A percentile compares a stretch with the other conserved stretches of the same genome.
These are phyloP conservation scores for Venturia asperata DNA, from an alignment of 2,329 filamentous ascomycete species.

Conservation along the genomic window DNA sequence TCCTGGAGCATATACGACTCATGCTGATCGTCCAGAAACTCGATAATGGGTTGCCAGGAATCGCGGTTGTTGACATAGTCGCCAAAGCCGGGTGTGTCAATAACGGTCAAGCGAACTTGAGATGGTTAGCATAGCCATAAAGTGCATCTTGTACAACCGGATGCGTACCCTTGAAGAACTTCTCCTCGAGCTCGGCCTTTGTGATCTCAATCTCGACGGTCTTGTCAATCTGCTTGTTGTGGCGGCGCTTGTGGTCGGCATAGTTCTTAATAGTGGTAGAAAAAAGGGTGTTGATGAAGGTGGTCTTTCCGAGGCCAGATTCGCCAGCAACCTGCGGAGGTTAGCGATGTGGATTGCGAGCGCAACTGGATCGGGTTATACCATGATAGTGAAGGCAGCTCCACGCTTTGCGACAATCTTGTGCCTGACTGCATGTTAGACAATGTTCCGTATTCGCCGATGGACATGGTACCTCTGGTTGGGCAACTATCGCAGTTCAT, in stretches of 20 bases:
- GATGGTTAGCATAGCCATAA: slow-evolving; percentile 10
- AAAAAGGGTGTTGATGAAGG: slow-evolving; percentile 99
- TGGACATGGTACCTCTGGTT: slow-evolving; percentile 55
- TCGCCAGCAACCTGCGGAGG: slow-evolving; percentile 79
- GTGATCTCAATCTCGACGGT: slow-evolving; percentile 99
- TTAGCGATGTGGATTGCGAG: background rate
- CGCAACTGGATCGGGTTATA: slow-evolving; percentile 38
- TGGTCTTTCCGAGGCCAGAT: slow-evolving; percentile 97
- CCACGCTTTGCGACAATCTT: slow-evolving; percentile 76
- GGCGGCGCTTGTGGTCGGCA: slow-evolving; percentile 97
- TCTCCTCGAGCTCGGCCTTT: slow-evolving; percentile 99
- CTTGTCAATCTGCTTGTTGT: slow-evolving; percentile 99
- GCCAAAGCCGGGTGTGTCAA: slow-evolving; percentile 97
- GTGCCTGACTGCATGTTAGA: slow-evolving; percentile 46
- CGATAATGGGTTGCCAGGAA: slow-evolving; percentile 99
- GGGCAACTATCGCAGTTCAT: slow-evolving; percentile 47
- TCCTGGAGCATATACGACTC: slow-evolving; percentile 99
- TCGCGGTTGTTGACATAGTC: slow-evolving; percentile 99
- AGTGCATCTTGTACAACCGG: background rate
- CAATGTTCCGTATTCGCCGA: slow-evolving; percentile 23
- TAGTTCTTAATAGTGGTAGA: slow-evolving; percentile 99
- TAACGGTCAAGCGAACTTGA: slow-evolving; percentile 92
- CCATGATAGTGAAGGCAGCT: slow-evolving; percentile 99
- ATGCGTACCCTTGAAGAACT: slow-evolving; percentile 94
- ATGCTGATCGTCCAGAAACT: slow-evolving; percentile 99